phyloP scores from a whole-genome alignment of 2,329 filamentous ascomycete species.

The Claviceps sp. region DNA sequence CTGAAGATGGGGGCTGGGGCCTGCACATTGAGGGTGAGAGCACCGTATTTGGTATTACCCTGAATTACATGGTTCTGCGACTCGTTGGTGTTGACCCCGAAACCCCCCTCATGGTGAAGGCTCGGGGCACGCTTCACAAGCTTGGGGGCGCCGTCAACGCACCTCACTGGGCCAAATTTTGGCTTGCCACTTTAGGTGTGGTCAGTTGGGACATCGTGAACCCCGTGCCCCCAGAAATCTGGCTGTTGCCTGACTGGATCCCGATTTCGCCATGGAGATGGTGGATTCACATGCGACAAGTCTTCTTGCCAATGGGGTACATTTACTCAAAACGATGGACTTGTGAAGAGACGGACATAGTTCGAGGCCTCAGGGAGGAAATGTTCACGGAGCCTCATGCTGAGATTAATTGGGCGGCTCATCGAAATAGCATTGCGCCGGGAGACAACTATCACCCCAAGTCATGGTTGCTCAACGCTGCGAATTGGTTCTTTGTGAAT shows the following conservation, averaged over 20 bases:
- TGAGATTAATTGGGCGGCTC: conserved; percentile 59
- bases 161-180: conserved; percentile 97
- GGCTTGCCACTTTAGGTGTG: conserved; percentile 74
- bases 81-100: conserved; percentile 74
- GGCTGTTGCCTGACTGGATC: conserved; percentile 84
- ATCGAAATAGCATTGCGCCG: conserved; percentile 71
- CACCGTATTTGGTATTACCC: conserved; percentile 74
- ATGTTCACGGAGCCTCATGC: conserved; percentile 69
- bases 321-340: conserved; percentile 75
- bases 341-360: conserved; percentile 62
- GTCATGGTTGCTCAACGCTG: conserved; percentile 62
- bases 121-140: conserved; percentile 67
- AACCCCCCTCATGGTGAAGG: conserved; percentile 74
- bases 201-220: conserved; percentile 88
- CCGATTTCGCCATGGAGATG: conserved; percentile 85
- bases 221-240: conserved; percentile 83
- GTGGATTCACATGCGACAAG: conserved; percentile 97
- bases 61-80: conserved; percentile 77
- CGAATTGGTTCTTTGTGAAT: conserved; percentile 67
- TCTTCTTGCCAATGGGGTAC: conserved; percentile 88
- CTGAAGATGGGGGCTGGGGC: conserved; percentile 91
- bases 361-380: conserved; percentile 62
- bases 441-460: conserved; percentile 91
- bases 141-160: conserved; percentile 72
- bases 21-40: conserved; percentile 90